Evolutionary conservation across 805 yeast species (phyloP), one percentile per base, ranked within the genome.

Genomic region (Saccharomycopsis sp.): DNA sequence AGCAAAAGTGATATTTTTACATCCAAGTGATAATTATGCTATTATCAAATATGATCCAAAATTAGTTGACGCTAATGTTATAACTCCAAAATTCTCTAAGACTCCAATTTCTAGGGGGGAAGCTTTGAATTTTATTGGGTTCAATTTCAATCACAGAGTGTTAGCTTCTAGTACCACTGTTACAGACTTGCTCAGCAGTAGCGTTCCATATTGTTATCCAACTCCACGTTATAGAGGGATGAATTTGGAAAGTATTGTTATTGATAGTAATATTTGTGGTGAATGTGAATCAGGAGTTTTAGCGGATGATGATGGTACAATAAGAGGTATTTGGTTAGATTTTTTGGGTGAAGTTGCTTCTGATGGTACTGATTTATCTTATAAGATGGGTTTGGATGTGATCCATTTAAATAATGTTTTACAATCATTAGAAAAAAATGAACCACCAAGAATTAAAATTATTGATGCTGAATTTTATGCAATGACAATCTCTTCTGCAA

Each of bases 181-280:
- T 14, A 75, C 88, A 26, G 92, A 83, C 48, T 72, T 87, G 37
- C 69, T 86, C 1, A 74, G 89, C 3, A 65, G 80, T 34, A 79
- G 76, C 54, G 70, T 87, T 15, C 89, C 94, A 13, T 68, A 80
- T 17, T 74, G 76, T 48, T 64, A 76, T 1, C 63, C 69, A 28
- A 64, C 80, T 9, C 96, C 96, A 20, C 72, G 92, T 45, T 87
- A 83, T 59, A 72, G 94, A 54, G 95, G 87, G 4, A 79, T 88
- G 3, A 86, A 86, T 53, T 60, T 86, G 34, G 95, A 85, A 52
- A 77, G 86, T 21, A 64, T 85, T 19, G 65, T 82, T 10, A 69
- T 85, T 32, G 95, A 88, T 52, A 78, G 84, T 30, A 75, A 73
- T 41, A 59, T 79, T 37, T 73, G 84, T 36, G 73, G 73, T 33